Conservation (phyloP, 768 basidiomycete genomes). For the Mycena metata region DNA sequence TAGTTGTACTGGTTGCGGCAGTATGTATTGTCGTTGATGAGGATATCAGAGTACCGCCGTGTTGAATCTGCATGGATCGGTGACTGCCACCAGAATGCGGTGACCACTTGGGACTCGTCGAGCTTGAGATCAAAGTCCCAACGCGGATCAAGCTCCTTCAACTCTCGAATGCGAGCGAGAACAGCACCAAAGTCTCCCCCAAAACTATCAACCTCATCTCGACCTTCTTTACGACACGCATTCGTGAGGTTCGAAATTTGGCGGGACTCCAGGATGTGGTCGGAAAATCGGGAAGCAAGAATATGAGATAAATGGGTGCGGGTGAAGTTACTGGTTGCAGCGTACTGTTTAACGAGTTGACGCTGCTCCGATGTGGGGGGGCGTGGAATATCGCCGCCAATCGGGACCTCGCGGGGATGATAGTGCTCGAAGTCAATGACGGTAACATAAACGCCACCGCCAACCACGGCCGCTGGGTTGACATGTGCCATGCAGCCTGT, state of each 20-base stretch:
- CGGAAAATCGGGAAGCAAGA: constrained; percentile 28
- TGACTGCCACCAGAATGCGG: constrained; percentile 50
- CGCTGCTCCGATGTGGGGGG: constrained; percentile 2
- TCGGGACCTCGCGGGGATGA: not conserved
- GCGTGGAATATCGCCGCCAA: not conserved
- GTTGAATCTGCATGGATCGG: constrained; percentile 44
- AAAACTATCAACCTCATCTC: constrained; percentile 35
- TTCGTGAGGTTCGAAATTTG: constrained; percentile 50
- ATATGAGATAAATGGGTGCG: constrained; percentile 23
- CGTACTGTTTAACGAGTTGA: not conserved
- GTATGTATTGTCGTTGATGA: constrained; percentile 50
- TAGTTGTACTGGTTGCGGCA: constrained; percentile 43
- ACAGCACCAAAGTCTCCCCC: constrained; percentile 49
- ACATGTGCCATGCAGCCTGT: constrained; percentile 40
- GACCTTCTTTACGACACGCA: constrained; percentile 31
- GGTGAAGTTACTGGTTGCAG: constrained; percentile 11
- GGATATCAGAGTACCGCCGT: constrained; percentile 44
- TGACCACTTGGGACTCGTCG: constrained; percentile 36
- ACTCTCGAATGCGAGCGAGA: constrained; percentile 36
- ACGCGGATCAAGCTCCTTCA: constrained; percentile 30
- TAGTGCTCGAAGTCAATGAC: not conserved
- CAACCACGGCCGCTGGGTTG: constrained; percentile 31
- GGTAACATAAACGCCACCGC: not conserved
- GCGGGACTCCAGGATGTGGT: constrained; percentile 43
- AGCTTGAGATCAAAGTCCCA: constrained; percentile 44